Conservation (phyloP, 2,329 filamentous ascomycete genomes). For the Cryphonectria japonica region DNA sequence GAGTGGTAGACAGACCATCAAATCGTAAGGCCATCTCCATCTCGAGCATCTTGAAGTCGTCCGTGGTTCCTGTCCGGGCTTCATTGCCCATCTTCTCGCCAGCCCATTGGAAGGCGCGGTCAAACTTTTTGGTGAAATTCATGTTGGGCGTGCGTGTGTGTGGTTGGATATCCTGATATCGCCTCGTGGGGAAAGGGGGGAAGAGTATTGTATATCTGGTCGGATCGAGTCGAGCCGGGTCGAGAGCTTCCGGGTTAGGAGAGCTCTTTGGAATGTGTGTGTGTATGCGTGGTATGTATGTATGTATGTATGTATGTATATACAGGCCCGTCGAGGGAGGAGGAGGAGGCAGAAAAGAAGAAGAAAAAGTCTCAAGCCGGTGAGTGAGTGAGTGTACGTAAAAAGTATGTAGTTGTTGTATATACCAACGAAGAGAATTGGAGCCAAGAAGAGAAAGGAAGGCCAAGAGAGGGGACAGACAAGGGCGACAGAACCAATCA, state of each 20-base stretch:
- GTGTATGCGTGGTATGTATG: not conserved
- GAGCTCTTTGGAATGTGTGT: not conserved
- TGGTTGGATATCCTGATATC: slow-evolving; percentile 8
- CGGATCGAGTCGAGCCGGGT: not conserved
- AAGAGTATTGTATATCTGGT: not conserved
- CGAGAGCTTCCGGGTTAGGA: not conserved
- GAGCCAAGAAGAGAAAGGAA: not conserved
- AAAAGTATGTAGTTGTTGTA: not conserved
- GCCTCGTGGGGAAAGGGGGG: not conserved
- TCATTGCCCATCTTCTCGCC: slow-evolving; percentile 95
- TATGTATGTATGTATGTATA: slow-evolving; percentile 5
- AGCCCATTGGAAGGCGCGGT: slow-evolving; percentile 96
- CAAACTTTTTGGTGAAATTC: slow-evolving; percentile 80
- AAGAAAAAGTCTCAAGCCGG: not conserved
- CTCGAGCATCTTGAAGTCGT: slow-evolving; percentile 90
- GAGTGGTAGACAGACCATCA: slow-evolving; percentile 66
- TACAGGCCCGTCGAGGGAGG: not conserved
- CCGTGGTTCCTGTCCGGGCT: slow-evolving; percentile 81
- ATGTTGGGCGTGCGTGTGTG: slow-evolving; percentile 41
- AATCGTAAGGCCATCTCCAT: slow-evolving; percentile 87
- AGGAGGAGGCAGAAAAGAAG: not conserved
- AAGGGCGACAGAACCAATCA: not conserved
- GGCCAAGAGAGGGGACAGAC: slow-evolving; percentile 6
- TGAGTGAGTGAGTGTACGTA: not conserved
- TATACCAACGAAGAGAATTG: slow-evolving; percentile 1